phyloP scores from a whole-genome alignment of 306 rosid genomes.

The Vachellia pachyceras region DNA sequence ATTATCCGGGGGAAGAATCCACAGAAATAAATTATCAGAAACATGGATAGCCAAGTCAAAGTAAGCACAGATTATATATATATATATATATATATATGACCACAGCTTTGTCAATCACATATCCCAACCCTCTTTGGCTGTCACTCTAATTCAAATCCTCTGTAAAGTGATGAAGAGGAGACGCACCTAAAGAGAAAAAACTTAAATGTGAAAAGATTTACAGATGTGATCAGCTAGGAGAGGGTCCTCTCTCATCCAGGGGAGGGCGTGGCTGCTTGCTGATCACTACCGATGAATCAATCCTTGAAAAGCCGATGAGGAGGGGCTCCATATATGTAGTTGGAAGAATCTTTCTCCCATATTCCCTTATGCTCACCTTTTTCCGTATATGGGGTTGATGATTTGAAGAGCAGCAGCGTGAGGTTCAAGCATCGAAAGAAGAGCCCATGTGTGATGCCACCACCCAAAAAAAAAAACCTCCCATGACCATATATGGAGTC shows the following conservation, averaged over 20 bases:
- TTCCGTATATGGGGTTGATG: background rate
- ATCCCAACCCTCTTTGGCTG: background rate
- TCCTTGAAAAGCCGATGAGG: slow-evolving; percentile 29
- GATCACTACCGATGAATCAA: slow-evolving; percentile 3
- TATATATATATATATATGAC: too few relatives aligned
- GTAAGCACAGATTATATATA: slow-evolving; percentile 15
- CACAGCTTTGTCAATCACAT: slow-evolving; percentile 17
- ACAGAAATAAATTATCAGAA: background rate
- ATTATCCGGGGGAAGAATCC: too few relatives aligned
- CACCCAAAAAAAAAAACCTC: slow-evolving; percentile 20
- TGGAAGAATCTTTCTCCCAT: slow-evolving; percentile 26
- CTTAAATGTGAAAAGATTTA: slow-evolving; percentile 45
- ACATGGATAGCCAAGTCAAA: slow-evolving; percentile 1
- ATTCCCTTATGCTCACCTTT: slow-evolving; percentile 14
- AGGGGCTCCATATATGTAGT: slow-evolving; percentile 32
- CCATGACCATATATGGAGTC: slow-evolving; percentile 15
- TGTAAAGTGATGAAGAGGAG: slow-evolving; percentile 15
- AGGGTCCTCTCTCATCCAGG: slow-evolving; percentile 23
- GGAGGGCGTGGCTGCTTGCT: background rate
- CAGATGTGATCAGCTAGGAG: background rate
- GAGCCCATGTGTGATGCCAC: slow-evolving; percentile 32
- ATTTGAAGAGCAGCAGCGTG: slow-evolving; percentile 16
- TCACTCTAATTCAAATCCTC: background rate
- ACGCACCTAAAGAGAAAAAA: slow-evolving; percentile 48
- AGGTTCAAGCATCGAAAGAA: background rate